Base-by-base conservation (phyloP, 2,329 filamentous ascomycete species). In the Xylaria sp. region DNA sequence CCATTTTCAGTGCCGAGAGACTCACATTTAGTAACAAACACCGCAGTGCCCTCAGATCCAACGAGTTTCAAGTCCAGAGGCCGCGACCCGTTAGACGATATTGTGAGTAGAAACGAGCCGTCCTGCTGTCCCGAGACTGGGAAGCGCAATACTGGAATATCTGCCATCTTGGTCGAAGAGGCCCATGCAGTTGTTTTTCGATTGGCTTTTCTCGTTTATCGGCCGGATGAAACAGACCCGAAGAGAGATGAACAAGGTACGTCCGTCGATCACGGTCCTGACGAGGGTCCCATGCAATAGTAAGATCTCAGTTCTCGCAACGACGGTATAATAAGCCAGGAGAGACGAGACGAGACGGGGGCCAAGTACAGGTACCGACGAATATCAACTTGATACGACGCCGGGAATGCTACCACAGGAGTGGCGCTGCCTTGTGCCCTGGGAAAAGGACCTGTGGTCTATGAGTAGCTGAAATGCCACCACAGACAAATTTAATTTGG, bases 11-110 rank as follows among this genome's bases (percentile, higher is more conserved):
- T 37, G 46, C 39, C 51, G 10, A 51, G 23, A 16, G 64, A 79
- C 83, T 80, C 77, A 87, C 85, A 73, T 62, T 79, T 79, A 58
- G 78, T 73, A 48, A 79, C 76, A 73, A 86, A 90, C 5, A 85
- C 80, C 52, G 78, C 80, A 58, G 82, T 79, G 57, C 84, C 83
- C 67, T 92, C 88, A 35, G 88, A 91, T 39, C 82, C 88, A 39
- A 87, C 78, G 35, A 92, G 73, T 69, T 84, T 85, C 52, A 90
- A 72, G 71, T 91, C 86, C 35, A 91, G 75, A 1, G 80, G 78
- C 59, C 78, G 78, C 42, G 76, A 74, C 44, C 76, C 77, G 58
- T 73, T 79, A 19, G 80, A 75, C 1, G 77, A 76, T 59, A 86
- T 80, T 66, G 89, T 80, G 16, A 89, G 69, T 19, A 92, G 78